Base-by-base conservation (phyloP, 1,284 basidiomycete species). In the Spongiforma sp. region DNA sequence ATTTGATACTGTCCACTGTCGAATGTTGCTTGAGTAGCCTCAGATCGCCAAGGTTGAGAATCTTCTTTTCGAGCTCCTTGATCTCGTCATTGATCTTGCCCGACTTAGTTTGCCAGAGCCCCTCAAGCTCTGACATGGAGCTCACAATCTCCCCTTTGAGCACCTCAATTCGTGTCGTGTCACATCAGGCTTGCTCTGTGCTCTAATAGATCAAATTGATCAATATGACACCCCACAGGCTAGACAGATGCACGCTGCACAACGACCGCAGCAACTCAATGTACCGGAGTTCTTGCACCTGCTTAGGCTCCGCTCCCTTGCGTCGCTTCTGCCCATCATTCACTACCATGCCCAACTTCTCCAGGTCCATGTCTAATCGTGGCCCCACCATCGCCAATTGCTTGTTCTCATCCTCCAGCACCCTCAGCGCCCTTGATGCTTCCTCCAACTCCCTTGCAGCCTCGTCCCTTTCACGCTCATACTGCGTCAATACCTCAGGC, bases 41-140 rank as follows among this genome's bases (percentile, higher is more conserved):
- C 33, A 95, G 90, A 48, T 95, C 95, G 59, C 96, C 95, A 54
- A 98, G 91, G 52, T 96, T 92, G 43, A 97, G 85, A 66, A 99
- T 97, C 80, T 94, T 93, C 76, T 94, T 85, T 78, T 99, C 93
- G n/a, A 98, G 87, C 11, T 84, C 88, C 71, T 91, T 89, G 80
- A 99, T 98, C 60, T 91, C 91, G 21, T 84, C 78, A 71, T 94
- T 90, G 71, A 99, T 95, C 28, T 83, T 83, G 26, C 81, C 80
- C 1, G 94, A 87, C 71, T 91, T 91, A 55, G 81, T 78, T 60
- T 88, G 83, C 11, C n/a, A n/a, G n/a, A 99, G 83, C 54, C 86
- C 81, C 46, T 88, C 86, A 2, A 95, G 84, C 66, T 93, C 92
- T 32, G 77, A 78, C 6, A 82, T 83, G 11, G 87, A 81, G 0